Evolutionary conservation across 495 filamentous ascomycete species (phyloP), one percentile per base, ranked within the genome.

Genomic region (Penicillium dipodomyicola): DNA sequence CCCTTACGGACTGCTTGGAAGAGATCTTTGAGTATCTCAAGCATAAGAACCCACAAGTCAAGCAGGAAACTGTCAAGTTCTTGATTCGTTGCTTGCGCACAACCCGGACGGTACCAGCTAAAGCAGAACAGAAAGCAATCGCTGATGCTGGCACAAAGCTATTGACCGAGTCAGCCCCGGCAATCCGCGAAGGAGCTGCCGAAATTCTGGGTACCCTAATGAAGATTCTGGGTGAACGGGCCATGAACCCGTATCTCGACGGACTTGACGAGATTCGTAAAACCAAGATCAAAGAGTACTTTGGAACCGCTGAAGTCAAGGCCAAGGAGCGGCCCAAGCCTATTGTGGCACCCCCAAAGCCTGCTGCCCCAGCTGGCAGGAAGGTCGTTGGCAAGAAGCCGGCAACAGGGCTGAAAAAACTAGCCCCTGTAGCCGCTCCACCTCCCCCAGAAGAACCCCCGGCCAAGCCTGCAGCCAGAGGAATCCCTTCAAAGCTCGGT

Each of bases 181-280:
- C 79, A 11, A 84, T 92, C 41, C 82, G 95, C 68, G 87, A 90
- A 37, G 90, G 90, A 42, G 94, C 90, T 65, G 92, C 92, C 12
- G 95, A 99, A 65, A 84, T 91, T 33, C 77, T 99, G 17, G 95
- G 95, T 58, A 96, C 92, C 1, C 70, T 99, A 60, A 97, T 97
- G 94, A 97, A 97, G 79, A 97, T 99, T 46, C 87, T 97, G 78
- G 93, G 95, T 42, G 95, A 99, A 67, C 83, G 94, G 40, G 87
- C 87, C n/a, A 99, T 97, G 94, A 89, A 87, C 42, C 89, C 91
- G 7, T 91, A 95, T 67, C 74, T 99, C n/a, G 92, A 97, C 59
- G 91, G 90, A 1, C 75, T 99, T 15, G 95, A 99, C 65, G 94
- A 99, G 23, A 96, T 97, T 54, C 82, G 92, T 52, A 97, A 96